Conservation (phyloP, 306 rosid species). For the Sicyos baderoa region DNA sequence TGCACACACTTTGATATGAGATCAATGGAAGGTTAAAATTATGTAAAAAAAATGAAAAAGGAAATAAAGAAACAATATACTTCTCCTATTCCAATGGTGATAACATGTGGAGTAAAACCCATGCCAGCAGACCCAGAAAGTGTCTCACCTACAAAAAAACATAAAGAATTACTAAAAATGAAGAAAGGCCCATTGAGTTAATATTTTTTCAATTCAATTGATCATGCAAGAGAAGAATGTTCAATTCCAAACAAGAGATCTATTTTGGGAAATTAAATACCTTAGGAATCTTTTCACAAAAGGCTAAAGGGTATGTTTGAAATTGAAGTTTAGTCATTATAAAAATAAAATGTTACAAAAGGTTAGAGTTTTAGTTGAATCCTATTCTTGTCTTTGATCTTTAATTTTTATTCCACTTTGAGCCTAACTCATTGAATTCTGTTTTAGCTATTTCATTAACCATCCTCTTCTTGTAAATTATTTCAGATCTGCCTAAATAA, state of each 20-base stretch:
- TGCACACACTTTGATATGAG: background rate
- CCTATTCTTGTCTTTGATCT: too few relatives aligned
- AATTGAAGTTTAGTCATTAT: background rate
- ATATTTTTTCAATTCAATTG: background rate
- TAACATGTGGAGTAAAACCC: slow-evolving; percentile 88
- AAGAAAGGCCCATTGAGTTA: background rate
- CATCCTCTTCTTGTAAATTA: too few relatives aligned
- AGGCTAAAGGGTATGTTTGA: background rate
- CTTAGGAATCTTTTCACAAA: background rate
- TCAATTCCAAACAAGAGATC: slow-evolving; percentile 1
- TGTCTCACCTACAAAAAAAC: slow-evolving; percentile 47
- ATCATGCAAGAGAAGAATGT: background rate
- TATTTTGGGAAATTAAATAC: background rate
- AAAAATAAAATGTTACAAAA: background rate
- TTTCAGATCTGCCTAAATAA: too few relatives aligned
- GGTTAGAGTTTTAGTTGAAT: too few relatives aligned
- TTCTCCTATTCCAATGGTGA: slow-evolving; percentile 77
- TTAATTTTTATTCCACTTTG: too few relatives aligned
- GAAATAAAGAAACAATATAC: slow-evolving; percentile 33
- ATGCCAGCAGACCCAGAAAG: slow-evolving; percentile 83
- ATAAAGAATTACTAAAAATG: slow-evolving; percentile 15
- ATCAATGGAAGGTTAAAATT: background rate
- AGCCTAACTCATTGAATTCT: too few relatives aligned
- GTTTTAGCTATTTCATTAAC: too few relatives aligned
- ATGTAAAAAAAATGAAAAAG: background rate